Percentiles rank a stretch among this genome's conserved stretches.
These are phyloP conservation scores for Echinochloa phyllopogon DNA, from an alignment of 176 grass and related monocot genomes.

Conservation along the genomic window DNA sequence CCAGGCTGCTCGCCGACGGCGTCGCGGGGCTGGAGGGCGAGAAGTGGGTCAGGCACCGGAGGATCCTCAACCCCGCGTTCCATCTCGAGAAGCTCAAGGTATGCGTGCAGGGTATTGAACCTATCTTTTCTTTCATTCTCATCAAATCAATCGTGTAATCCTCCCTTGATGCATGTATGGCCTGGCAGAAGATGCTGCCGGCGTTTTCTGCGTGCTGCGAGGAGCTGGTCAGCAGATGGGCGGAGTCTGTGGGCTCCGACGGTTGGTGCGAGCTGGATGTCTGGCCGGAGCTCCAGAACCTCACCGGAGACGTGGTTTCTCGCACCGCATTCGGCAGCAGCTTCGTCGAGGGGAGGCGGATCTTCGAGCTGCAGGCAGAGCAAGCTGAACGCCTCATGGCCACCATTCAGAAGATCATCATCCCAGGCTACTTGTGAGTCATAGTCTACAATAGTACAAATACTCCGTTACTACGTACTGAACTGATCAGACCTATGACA, in stretches of 20 bases:
- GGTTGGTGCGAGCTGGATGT: constrained; percentile 48
- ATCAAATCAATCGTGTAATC: not conserved
- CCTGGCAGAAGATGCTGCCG: constrained; percentile 45
- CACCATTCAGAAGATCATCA: constrained; percentile 11
- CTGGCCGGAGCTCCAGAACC: constrained; percentile 54
- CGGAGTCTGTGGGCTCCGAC: constrained; percentile 4
- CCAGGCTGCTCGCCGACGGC: constrained; percentile 3
- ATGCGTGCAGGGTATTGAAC: not conserved
- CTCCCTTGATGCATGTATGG: not conserved
- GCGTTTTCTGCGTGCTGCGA: constrained; percentile 55
- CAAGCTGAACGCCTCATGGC: constrained; percentile 2
- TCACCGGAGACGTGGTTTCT: constrained; percentile 59
- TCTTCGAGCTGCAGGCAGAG: constrained; percentile 50
- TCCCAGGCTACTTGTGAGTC: constrained; percentile 44
- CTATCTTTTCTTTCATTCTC: not conserved
- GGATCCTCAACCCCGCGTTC: constrained; percentile 46
- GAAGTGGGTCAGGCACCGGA: constrained; percentile 49
- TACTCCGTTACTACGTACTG: not conserved
- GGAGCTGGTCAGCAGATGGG: constrained; percentile 52
- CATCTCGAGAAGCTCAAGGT: constrained; percentile 46
- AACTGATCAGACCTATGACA: not conserved
- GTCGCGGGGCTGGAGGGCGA: constrained; percentile 24
- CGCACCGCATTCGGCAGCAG: constrained; percentile 53
- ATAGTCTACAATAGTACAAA: not conserved
- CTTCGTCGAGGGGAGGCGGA: constrained; percentile 48